Conservation (phyloP, 2,329 filamentous ascomycete genomes). For the Aureobasidium sp. region DNA sequence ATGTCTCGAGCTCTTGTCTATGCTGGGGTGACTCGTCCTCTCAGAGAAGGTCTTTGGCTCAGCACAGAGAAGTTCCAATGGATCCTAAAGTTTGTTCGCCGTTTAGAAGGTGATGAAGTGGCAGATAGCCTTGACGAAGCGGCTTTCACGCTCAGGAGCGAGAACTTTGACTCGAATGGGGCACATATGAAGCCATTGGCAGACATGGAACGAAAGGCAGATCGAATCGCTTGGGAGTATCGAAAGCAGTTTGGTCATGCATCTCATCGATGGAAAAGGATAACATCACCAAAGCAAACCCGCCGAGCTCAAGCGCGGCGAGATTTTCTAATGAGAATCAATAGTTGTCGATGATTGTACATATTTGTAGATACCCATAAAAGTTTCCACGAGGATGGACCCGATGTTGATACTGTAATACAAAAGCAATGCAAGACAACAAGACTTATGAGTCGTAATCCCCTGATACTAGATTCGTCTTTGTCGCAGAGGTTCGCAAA, state of each 20-base stretch:
- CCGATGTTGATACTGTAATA: background rate
- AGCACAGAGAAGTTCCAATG: conserved; percentile 34
- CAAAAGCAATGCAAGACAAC: background rate
- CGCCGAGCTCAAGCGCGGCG: background rate
- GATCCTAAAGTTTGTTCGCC: conserved; percentile 37
- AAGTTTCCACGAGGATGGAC: background rate
- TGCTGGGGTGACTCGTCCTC: conserved; percentile 41
- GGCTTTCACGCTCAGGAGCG: conserved; percentile 4
- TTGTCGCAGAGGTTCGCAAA: background rate
- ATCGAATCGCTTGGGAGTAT: conserved; percentile 1
- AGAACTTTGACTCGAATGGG: background rate
- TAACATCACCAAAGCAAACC: background rate
- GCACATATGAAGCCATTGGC: background rate
- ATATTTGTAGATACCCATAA: background rate
- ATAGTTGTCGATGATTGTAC: too few relatives aligned
- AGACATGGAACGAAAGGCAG: background rate
- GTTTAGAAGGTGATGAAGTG: conserved; percentile 38
- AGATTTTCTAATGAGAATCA: background rate
- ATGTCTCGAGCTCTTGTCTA: conserved; percentile 45
- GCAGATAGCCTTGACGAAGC: conserved; percentile 29
- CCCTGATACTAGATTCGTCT: background rate
- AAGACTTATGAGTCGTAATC: background rate
- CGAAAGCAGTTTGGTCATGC: background rate
- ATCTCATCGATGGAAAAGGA: background rate
- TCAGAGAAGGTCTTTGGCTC: conserved; percentile 32